phyloP scores from a whole-genome alignment of 768 basidiomycete species.

The Suillus tomentosus region DNA sequence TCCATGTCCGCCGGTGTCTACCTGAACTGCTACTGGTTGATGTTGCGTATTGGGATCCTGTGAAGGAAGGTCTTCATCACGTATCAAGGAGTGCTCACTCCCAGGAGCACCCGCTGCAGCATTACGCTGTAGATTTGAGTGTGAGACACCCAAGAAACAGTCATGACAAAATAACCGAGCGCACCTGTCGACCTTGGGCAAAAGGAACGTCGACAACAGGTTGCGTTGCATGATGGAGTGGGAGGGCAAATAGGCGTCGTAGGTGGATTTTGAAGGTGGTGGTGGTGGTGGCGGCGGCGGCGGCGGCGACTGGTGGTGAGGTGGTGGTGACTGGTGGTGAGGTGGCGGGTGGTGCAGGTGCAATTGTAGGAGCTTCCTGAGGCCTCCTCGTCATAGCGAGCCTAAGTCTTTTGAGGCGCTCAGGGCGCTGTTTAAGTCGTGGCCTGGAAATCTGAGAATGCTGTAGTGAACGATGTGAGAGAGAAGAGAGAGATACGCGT shows the following conservation, averaged over 20 bases:
- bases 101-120: background rate
- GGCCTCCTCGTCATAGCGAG: background rate
- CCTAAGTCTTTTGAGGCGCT: background rate
- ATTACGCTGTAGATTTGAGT: background rate
- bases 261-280: background rate
- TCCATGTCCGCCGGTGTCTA: background rate
- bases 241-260: background rate
- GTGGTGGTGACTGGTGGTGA: background rate
- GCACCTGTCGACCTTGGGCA: background rate
- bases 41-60: background rate
- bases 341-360: background rate
- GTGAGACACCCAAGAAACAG: background rate
- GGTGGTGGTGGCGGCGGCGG: background rate
- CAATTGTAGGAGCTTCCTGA: background rate
- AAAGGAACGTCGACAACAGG: background rate
- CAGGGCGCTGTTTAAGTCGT: background rate
- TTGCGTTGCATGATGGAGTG: background rate
- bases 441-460: background rate
- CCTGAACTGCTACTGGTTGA: background rate
- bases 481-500: background rate
- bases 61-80: background rate
- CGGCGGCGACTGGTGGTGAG: background rate
- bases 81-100: background rate
- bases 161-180: background rate
- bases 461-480: background rate